These are phyloP conservation scores for Penicillium olsonii DNA, from an alignment of 2,329 filamentous ascomycete genomes.

Conservation along the genomic window DNA sequence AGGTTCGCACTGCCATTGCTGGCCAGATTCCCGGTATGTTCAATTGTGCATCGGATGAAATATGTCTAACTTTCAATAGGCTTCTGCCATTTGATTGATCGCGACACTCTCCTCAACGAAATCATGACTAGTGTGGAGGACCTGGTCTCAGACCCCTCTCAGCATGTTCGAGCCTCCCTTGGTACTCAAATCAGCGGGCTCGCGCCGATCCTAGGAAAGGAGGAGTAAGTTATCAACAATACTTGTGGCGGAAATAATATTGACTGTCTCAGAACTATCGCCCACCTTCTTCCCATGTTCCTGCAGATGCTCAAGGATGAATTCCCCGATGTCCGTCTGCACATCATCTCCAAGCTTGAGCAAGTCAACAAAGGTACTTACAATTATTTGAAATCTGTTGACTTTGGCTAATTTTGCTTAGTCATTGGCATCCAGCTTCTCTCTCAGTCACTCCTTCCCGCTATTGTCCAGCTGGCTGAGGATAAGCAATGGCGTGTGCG, in stretches of 20 bases:
- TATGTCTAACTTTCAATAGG: constrained; percentile 52
- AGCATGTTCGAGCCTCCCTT: constrained; percentile 92
- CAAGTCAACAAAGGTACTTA: constrained; percentile 84
- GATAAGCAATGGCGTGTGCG: constrained; percentile 99
- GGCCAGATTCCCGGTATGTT: constrained; percentile 83
- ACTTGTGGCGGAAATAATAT: constrained; percentile 14
- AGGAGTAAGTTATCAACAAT: constrained; percentile 67
- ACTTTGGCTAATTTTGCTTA: constrained; percentile 35
- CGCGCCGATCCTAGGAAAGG: constrained; percentile 94
- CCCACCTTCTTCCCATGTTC: constrained; percentile 97
- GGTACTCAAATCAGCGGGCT: constrained; percentile 96
- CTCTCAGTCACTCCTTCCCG: constrained; percentile 92
- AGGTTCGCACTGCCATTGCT: constrained; percentile 94
- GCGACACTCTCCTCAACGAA: constrained; percentile 84
- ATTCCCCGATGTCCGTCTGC: constrained; percentile 94
- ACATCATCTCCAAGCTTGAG: constrained; percentile 99
- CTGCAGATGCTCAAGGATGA: constrained; percentile 99
- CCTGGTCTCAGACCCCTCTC: constrained; percentile 90
- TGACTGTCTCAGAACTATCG: constrained; percentile 70
- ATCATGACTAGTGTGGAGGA: constrained; percentile 97
- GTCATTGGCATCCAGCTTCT: constrained; percentile 98
- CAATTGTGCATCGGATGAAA: background rate
- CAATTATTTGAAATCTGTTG: background rate
- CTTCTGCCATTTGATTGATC: constrained; percentile 88
- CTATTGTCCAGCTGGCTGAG: constrained; percentile 95